Evolutionary conservation across 2,329 filamentous ascomycete species (phyloP), one percentile per base, ranked within the genome.

Genomic region (Pyrenophora seminiperda): DNA sequence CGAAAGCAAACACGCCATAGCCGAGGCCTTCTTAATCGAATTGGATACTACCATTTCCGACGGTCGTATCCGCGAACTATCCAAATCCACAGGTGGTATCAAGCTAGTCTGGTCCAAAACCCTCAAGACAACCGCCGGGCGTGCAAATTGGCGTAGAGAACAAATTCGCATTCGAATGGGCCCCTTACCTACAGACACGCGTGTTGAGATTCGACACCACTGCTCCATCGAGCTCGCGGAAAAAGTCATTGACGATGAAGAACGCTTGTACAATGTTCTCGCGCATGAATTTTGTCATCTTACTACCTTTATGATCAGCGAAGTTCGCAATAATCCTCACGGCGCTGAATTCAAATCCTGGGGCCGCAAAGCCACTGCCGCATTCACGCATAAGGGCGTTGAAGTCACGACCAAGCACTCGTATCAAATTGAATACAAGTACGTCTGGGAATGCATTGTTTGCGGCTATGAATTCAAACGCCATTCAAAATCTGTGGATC

Each of bases 271-370:
- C 56, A 97, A 97, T 71, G 91, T 94, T 0, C 76, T 97, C n/a
- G 91, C 93, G 0, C 94, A 99, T 71, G 94, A 99, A 65, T 97
- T 94, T 76, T 97, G 94, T 72, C 94, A 99, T 68, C 77, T 97
- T 1, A 87, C 90, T 34, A 96, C 91, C 64, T 97, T 93, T 72
- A 95, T 97, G 85, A 78, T 97, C 56, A 87, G 82, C 40, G 84
- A 86, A 29, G 77, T 92, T 29, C 86, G 83, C 34, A 86, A 85
- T 47, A 87, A 89, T 54, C 90, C 91, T 0, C 92, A 97, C 68
- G 92, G 92, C 17, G 81, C 83, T 10, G 88, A 90, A 62, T 97
- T 97, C 80, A 92, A 95, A 72, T 68, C 73, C 1, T 96, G 91
- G 83, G 73, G 67, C 11, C 44, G 51, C 6, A 41, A 82, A 78